Conservation (phyloP, 1,284 basidiomycete species). For the Naganishia cerealis region DNA sequence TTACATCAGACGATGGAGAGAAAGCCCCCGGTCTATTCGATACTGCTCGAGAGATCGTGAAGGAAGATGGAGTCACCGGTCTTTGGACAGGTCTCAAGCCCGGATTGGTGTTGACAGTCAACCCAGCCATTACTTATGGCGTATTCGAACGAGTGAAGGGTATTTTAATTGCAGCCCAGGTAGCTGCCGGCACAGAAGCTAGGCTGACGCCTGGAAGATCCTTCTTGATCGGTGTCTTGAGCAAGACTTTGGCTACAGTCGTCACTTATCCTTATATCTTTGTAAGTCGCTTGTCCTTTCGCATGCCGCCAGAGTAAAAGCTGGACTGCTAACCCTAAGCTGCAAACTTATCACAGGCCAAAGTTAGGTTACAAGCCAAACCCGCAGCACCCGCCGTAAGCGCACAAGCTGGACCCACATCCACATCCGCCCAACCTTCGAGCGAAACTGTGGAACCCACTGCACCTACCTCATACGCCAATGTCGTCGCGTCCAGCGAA, state of each 20-base stretch:
- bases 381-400: constrained; percentile 22
- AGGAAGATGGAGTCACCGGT: constrained; percentile 86
- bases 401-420: constrained; percentile 23
- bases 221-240: constrained; percentile 86
- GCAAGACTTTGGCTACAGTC: constrained; percentile 93
- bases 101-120: constrained; percentile 86
- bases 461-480: constrained; percentile 41
- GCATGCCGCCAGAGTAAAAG: not conserved
- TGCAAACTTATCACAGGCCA: constrained; percentile 61
- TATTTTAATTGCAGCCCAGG: constrained; percentile 42
- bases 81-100: constrained; percentile 94
- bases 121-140: constrained; percentile 98
- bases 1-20: constrained; percentile 47
- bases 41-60: constrained; percentile 81
- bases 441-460: constrained; percentile 54
- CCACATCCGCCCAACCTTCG: not conserved
- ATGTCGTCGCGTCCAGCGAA: constrained; percentile 37
- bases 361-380: constrained; percentile 89
- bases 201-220: constrained; percentile 63
- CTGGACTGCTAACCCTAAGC: not conserved
- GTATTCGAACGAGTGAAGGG: constrained; percentile 88
- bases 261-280: constrained; percentile 62
- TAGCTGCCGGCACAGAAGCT: constrained; percentile 33
- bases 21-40: constrained; percentile 56
- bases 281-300: constrained; percentile 37